phyloP scores from a whole-genome alignment of 441 rosid genomes.

The Bruguiera hainesii region DNA sequence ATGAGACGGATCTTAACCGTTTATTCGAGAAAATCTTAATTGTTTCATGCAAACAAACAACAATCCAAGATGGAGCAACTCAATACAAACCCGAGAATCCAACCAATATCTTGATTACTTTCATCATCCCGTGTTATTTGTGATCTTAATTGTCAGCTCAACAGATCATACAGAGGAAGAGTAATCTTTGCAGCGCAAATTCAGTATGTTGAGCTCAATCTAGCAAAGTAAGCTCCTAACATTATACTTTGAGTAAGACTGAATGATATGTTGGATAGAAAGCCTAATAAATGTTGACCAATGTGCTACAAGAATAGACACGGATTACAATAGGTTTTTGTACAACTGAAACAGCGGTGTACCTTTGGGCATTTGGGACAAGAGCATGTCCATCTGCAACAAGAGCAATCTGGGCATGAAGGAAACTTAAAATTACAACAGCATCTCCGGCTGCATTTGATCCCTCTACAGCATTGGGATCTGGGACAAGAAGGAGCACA shows the following conservation, averaged over 20 bases:
- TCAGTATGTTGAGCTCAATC: too few relatives aligned
- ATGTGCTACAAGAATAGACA: conserved; percentile 45
- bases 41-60: neutral
- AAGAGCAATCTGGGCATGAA: conserved; percentile 41
- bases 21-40: neutral
- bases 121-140: neutral
- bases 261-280: conserved; percentile 14
- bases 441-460: conserved; percentile 29
- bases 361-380: conserved; percentile 52
- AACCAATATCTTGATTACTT: neutral
- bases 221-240: neutral
- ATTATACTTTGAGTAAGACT: neutral
- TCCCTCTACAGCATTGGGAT: conserved; percentile 43
- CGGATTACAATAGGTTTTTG: conserved; percentile 53
- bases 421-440: conserved; percentile 42
- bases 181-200: too few relatives aligned
- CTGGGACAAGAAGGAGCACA: conserved; percentile 37
- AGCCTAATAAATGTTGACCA: conserved; percentile 7
- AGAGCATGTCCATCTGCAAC: conserved; percentile 30
- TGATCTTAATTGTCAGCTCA: neutral
- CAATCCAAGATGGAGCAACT: neutral
- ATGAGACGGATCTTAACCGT: too few relatives aligned
- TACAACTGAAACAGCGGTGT: conserved; percentile 44
- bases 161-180: too few relatives aligned
- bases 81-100: conserved; percentile 2